phyloP scores from a whole-genome alignment of 2,329 filamentous ascomycete species.

The Lasiodiplodia gonubiensis region DNA sequence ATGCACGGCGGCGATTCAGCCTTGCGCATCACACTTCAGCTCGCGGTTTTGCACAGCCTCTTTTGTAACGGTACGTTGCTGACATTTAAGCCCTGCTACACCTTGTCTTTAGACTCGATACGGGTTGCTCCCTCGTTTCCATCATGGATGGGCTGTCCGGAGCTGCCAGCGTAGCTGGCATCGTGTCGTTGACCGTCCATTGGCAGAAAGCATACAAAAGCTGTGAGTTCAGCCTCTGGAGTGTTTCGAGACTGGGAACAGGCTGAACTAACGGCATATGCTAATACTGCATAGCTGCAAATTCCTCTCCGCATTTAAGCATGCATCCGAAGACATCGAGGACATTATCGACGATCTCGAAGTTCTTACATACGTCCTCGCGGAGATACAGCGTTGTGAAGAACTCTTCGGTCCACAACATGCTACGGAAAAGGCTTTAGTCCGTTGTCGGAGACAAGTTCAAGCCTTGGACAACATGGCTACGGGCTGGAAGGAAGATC shows the following conservation, averaged over 20 bases:
- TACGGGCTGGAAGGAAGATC: background rate
- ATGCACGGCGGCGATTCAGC: background rate
- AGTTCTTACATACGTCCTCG: background rate
- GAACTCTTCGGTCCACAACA: background rate
- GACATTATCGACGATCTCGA: slow-evolving; percentile 13
- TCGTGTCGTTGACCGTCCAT: slow-evolving; percentile 48
- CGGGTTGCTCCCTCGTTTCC: background rate
- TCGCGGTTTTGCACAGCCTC: background rate
- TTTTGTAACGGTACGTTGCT: background rate
- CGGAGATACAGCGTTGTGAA: background rate
- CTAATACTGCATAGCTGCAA: background rate
- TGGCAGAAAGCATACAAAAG: slow-evolving; percentile 31
- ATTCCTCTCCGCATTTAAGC: background rate
- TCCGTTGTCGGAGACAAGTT: background rate
- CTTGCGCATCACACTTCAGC: background rate
- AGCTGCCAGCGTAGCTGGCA: slow-evolving; percentile 46
- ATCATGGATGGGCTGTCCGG: slow-evolving; percentile 44
- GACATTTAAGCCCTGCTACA: background rate
- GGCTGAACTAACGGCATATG: too few species aligned
- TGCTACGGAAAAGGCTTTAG: background rate
- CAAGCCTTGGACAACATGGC: background rate
- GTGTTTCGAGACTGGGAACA: too few species aligned
- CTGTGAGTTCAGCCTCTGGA: background rate
- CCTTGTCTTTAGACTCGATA: background rate
- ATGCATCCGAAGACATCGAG: background rate